Percentiles rank a stretch among this genome's conserved stretches.
These are phyloP conservation scores for Rhododendron williamsianum DNA, from an alignment of 148 eudicot species.

Conservation along the genomic window DNA sequence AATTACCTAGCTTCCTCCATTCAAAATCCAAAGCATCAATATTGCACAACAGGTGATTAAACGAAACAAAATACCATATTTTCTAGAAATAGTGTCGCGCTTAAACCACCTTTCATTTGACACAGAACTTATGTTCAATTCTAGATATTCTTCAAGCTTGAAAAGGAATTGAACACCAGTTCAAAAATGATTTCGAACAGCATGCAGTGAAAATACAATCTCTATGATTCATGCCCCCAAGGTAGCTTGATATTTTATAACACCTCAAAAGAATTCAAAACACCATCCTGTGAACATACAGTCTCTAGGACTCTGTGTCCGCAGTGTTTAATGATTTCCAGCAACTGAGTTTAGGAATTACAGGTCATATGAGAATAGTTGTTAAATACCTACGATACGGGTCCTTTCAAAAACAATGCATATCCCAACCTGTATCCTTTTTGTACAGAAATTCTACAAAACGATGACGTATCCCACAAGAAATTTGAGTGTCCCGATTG, in stretches of 20 bases:
- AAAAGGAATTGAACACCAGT: background rate
- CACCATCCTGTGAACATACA: background rate
- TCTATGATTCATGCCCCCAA: background rate
- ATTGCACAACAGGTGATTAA: background rate
- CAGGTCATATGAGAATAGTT: background rate
- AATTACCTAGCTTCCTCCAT: background rate
- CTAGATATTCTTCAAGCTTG: background rate
- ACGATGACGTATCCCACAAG: background rate
- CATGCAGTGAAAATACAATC: background rate
- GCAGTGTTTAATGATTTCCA: background rate
- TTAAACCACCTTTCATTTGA: background rate
- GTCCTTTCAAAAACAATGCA: background rate
- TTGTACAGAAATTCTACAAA: background rate
- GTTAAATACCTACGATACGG: background rate
- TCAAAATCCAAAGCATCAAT: background rate
- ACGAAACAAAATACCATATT: background rate
- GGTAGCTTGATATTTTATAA: background rate
- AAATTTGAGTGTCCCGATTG: background rate
- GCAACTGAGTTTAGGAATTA: background rate
- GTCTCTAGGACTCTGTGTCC: background rate
- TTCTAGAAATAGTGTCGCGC: background rate
- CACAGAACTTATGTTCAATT: background rate
- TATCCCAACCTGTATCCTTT: background rate
- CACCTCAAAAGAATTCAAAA: background rate
- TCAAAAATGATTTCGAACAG: background rate